Evolutionary conservation across 768 basidiomycete species (phyloP), one percentile per base, ranked within the genome.

Genomic region (Hericium alpestre): DNA sequence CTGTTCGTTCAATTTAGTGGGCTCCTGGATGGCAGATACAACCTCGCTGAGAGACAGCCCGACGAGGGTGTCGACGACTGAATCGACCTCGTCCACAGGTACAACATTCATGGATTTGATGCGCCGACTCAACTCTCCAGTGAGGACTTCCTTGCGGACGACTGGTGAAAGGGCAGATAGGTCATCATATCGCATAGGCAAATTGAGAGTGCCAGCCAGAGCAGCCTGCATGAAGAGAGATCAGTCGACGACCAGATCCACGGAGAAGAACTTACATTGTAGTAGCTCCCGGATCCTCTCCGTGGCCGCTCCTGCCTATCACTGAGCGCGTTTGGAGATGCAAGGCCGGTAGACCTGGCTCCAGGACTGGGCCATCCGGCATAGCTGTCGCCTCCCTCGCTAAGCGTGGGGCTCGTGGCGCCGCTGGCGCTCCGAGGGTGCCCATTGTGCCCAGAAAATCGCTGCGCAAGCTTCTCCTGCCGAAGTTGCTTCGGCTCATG

Each of bases 401-500:
- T 90, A 8, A 81, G 79, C 2, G 89, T 83, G 13, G 91, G 91
- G 65, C 88, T 90, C 1, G 90, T 91, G 9, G 90, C 88, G 12
- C 91, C 91, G 63, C 87, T 89, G 2, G 85, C 80, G 59, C 77
- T 85, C 60, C 88, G 79, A 11, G 88, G 89, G 63, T 92, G 90
- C 15, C 85, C 84, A 63, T 87, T 89, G 62, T 84, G 81, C 6
- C 80, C 71, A 51, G 74, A 81, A 64, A 88, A 91, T n/a, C 89
- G 78, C 56, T 86, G 84, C 13, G 90, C 90, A 9, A 93, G 75
- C 62, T 93, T 92, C 71, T 91, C 90, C 67, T 92, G 87, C 20
- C 93, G 80, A n/a, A 93, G 71, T 66, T 91, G 88, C 67, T 92
- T 93, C 9, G 91, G 92, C 69, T 94, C 93, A 62, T 94, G 91